Evolutionary conservation across 1,284 basidiomycete genomes (phyloP).

Genomic region (Amylostereum areolatum): DNA sequence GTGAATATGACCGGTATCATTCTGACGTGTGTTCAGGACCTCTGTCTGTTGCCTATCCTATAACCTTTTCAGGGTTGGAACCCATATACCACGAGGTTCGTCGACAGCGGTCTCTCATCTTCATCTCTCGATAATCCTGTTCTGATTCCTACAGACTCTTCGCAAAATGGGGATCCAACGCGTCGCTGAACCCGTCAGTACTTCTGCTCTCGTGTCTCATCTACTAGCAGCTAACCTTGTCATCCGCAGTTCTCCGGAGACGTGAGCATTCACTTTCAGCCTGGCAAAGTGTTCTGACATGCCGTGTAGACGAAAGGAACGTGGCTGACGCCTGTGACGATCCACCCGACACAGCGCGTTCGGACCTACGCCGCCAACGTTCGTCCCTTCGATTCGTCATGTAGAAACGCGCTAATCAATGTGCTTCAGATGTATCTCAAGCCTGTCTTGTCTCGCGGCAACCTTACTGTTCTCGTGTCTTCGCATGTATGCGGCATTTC

Average conservation of each 20-base stretch:
- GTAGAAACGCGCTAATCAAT: neutral
- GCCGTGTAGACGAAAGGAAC: conserved; percentile 1
- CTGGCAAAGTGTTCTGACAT: neutral
- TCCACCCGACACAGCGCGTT: conserved; percentile 6
- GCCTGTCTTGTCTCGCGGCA: conserved; percentile 9
- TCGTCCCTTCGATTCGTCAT: neutral
- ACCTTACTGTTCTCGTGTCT: conserved; percentile 15
- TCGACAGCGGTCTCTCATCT: no score
- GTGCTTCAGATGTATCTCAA: conserved; percentile 13
- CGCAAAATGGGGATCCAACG: neutral
- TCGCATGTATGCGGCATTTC: conserved; percentile 9
- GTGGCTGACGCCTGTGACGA: conserved; percentile 6
- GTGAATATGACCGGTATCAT: neutral
- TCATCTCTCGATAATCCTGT: no score
- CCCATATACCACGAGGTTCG: conserved; percentile 1
- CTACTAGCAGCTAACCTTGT: neutral
- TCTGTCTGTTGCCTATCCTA: conserved; percentile 2
- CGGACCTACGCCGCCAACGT: conserved; percentile 10
- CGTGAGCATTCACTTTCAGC: neutral
- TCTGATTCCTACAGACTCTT: neutral
- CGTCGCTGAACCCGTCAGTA: conserved; percentile 1
- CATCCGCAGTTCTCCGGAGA: conserved; percentile 6
- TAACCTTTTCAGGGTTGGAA: conserved; percentile 1
- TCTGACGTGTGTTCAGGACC: neutral
- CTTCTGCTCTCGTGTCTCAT: neutral